Evolutionary conservation across 805 yeast species (phyloP).

Genomic region (Saturnispora mendoncae): DNA sequence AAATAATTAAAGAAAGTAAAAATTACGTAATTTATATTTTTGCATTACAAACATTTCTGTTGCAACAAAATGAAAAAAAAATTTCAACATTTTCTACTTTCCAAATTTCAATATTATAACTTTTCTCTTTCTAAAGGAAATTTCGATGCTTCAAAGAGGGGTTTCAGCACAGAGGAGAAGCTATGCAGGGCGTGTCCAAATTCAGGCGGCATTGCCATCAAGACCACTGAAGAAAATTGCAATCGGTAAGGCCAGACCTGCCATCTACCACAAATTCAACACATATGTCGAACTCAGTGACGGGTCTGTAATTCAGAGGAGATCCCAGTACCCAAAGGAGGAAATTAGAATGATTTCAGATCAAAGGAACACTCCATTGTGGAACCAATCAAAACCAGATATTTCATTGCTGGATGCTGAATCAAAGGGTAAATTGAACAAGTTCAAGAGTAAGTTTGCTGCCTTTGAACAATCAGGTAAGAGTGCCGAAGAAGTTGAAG

Average conservation of each 20-base stretch:
- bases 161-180: slow-evolving; percentile 14
- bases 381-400: slow-evolving; percentile 85
- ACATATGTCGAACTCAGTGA: slow-evolving; percentile 86
- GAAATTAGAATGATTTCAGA: slow-evolving; percentile 82
- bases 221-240: slow-evolving; percentile 63
- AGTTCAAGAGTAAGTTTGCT: slow-evolving; percentile 61
- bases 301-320: slow-evolving; percentile 79
- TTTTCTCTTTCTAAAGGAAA: not conserved
- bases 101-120: not conserved
- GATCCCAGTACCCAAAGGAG: slow-evolving; percentile 80
- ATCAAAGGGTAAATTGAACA: slow-evolving; percentile 72
- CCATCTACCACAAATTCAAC: slow-evolving; percentile 85
- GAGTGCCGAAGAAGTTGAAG: slow-evolving; percentile 24
- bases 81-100: not conserved
- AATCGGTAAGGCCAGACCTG: slow-evolving; percentile 86
- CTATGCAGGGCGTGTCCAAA: slow-evolving; percentile 26
- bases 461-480: slow-evolving; percentile 35
- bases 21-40: too few species aligned
- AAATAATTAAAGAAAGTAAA: too few species aligned
- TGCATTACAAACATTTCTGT: too few species aligned
- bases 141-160: not conserved
- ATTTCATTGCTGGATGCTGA: slow-evolving; percentile 67
- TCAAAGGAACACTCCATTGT: slow-evolving; percentile 75
- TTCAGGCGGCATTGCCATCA: slow-evolving; percentile 25
- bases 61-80: not conserved